Conservation (phyloP, 2,329 filamentous ascomycete species). For the Ampelomyces quisqualis region DNA sequence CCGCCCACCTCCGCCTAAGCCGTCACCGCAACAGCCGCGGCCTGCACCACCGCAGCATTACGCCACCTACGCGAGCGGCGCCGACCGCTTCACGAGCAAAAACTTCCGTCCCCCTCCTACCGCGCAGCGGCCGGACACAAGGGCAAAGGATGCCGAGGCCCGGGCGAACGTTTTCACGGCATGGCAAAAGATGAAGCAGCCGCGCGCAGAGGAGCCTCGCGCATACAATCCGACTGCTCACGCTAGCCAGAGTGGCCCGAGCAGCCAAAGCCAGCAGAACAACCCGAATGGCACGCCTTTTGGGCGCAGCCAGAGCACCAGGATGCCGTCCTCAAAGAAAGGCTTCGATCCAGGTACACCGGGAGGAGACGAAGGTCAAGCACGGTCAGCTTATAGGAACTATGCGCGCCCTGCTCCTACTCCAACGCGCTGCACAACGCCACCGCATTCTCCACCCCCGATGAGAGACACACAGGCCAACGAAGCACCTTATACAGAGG, state of each 20-base stretch:
- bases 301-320: constrained; percentile 43
- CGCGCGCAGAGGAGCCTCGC: constrained; percentile 31
- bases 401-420: constrained; percentile 39
- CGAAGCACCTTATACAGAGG: constrained; percentile 47
- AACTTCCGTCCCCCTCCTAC: constrained; percentile 46
- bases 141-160: constrained; percentile 42
- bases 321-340: constrained; percentile 53
- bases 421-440: constrained; percentile 24
- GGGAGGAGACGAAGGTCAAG: constrained; percentile 61
- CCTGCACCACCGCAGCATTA: constrained; percentile 33
- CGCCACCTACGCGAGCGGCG: constrained; percentile 41
- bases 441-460: constrained; percentile 8
- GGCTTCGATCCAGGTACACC: constrained; percentile 61
- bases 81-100: constrained; percentile 47
- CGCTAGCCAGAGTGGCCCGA: constrained; percentile 6
- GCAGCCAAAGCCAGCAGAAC: constrained; percentile 13
- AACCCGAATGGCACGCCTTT: constrained; percentile 44
- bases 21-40: constrained; percentile 23
- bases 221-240: constrained; percentile 20
- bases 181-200: constrained; percentile 53
- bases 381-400: constrained; percentile 52
- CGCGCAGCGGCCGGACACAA: constrained; percentile 32
- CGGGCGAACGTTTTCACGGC: constrained; percentile 50
- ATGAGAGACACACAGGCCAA: constrained; percentile 24
- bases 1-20: constrained; percentile 32